These are phyloP conservation scores for Pilobolus umbonatus DNA, from an alignment of 192 early-diverging fungal genomes.

Conservation along the genomic window DNA sequence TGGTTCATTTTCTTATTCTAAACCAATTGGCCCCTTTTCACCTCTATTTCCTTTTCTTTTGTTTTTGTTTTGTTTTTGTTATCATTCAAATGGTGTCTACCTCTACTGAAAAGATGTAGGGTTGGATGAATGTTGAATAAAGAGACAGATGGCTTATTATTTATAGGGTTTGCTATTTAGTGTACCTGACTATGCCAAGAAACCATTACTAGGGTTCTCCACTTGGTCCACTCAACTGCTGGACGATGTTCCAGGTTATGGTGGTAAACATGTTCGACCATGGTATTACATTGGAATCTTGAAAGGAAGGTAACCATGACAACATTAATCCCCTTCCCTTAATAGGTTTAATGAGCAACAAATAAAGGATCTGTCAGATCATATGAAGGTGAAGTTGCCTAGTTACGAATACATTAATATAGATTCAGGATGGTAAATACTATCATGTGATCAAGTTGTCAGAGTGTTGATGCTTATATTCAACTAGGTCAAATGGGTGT, in stretches of 20 bases:
- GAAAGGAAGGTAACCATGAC: background rate
- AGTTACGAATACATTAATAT: constrained; percentile 31
- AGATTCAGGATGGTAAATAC: constrained; percentile 34
- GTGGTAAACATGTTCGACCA: constrained; percentile 24
- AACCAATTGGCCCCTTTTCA: background rate
- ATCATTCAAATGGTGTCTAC: background rate
- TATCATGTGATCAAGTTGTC: too few species aligned
- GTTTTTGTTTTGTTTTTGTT: background rate
- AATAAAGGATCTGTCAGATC: constrained; percentile 23
- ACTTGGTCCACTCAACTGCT: constrained; percentile 36
- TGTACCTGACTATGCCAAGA: constrained; percentile 14
- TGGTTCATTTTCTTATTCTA: background rate
- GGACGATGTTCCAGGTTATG: constrained; percentile 30
- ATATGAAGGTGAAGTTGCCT: constrained; percentile 28
- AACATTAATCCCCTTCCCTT: background rate
- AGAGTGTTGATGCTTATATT: too few species aligned
- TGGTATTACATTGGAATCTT: constrained; percentile 11
- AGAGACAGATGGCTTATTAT: background rate
- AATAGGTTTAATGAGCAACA: constrained; percentile 28
- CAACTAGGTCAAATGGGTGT: constrained; percentile 16
- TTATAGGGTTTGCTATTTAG: background rate
- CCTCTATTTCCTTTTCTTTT: background rate
- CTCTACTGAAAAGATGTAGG: too few species aligned
- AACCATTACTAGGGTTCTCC: constrained; percentile 31
- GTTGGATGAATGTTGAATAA: background rate